Conservation (phyloP, 148 eudicot genomes). For the Arctostaphylos glauca region DNA sequence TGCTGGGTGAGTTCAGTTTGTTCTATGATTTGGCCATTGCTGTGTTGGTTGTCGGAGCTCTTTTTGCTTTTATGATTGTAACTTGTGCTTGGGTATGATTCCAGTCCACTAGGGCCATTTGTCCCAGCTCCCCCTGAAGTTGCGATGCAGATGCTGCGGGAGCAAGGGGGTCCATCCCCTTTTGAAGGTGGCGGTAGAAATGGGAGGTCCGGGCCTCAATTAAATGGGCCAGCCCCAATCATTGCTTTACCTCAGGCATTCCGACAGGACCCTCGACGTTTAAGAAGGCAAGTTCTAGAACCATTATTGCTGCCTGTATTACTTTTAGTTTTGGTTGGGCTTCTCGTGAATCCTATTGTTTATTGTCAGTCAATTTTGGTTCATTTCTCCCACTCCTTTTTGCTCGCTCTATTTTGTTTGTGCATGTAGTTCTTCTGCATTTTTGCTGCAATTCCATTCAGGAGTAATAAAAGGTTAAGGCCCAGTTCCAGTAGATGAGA, state of each 20-base stretch:
- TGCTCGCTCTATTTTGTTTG: background rate
- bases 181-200: constrained; percentile 77
- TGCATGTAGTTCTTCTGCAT: background rate
- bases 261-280: constrained; percentile 91
- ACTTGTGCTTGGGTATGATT: constrained; percentile 18
- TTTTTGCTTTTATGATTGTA: background rate
- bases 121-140: constrained; percentile 99
- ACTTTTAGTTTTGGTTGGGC: too few relatives aligned
- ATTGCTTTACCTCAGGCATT: constrained; percentile 76
- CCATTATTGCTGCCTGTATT: background rate
- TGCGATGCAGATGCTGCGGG: constrained; percentile 90
- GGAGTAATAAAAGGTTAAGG: too few relatives aligned
- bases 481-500: too few relatives aligned
- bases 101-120: constrained; percentile 96
- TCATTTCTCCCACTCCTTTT: background rate
- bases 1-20: constrained; percentile 65
- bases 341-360: background rate
- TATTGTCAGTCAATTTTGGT: background rate
- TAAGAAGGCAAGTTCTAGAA: constrained; percentile 60
- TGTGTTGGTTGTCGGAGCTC: background rate
- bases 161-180: constrained; percentile 82
- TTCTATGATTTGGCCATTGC: constrained; percentile 10
- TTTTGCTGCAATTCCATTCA: background rate
- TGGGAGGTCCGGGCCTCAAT: constrained; percentile 51
- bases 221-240: constrained; percentile 56